A percentile compares a stretch with the other conserved stretches of the same genome.
phyloP scores from a whole-genome alignment of 345 rosid genomes.

The Euphorbia pulcherrima region DNA sequence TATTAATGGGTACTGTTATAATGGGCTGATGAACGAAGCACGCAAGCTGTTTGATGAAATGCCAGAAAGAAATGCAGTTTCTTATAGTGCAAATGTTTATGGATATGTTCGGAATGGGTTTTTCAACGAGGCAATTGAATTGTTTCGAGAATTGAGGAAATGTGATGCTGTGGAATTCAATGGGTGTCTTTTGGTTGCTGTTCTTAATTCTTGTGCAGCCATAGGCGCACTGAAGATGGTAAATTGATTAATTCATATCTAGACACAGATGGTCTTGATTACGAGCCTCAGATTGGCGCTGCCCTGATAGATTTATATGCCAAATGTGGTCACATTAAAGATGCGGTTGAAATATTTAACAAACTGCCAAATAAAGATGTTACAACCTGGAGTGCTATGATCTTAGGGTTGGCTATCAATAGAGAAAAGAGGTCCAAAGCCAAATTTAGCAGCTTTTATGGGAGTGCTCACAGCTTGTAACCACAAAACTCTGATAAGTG shows the following conservation, averaged over 20 bases:
- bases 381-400: constrained; percentile 35
- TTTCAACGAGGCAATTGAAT: constrained; percentile 28
- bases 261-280: constrained; percentile 18
- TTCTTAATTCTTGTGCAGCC: constrained; percentile 29
- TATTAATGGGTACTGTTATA: constrained; percentile 16
- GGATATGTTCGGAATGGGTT: constrained; percentile 28
- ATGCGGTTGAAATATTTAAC: constrained; percentile 25
- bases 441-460: constrained; percentile 33
- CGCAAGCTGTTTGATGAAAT: constrained; percentile 28
- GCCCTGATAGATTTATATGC: constrained; percentile 33
- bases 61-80: constrained; percentile 27
- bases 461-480: constrained; percentile 37
- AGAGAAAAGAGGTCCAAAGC: constrained; percentile 30
- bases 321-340: constrained; percentile 25
- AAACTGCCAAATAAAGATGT: constrained; percentile 32
- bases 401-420: constrained; percentile 29
- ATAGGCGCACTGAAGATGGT: constrained; percentile 34
- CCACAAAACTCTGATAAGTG: constrained; percentile 20
- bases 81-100: constrained; percentile 34
- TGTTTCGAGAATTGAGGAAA: constrained; percentile 29
- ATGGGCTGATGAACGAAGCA: constrained; percentile 25
- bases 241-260: constrained; percentile 27
- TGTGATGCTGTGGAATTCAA: background rate
- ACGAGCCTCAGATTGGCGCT: constrained; percentile 27
- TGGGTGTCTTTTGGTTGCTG: constrained; percentile 31